Evolutionary conservation across 768 basidiomycete genomes (phyloP), one percentile per base, ranked within the genome.

Genomic region (Macrolepiota albuminosa): DNA sequence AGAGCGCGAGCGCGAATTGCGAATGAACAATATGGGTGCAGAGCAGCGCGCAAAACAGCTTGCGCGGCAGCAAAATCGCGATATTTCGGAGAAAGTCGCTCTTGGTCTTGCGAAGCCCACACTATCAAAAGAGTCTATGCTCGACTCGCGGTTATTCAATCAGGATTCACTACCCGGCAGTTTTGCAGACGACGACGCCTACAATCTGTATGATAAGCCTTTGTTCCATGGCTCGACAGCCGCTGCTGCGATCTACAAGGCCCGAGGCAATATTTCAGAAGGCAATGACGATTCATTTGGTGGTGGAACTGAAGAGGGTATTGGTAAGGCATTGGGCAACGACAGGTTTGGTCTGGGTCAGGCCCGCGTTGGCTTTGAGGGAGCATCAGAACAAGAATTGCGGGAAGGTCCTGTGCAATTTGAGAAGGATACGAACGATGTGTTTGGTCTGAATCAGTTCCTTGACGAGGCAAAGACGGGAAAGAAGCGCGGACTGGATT

Each of bases 161-260:
- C 91, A 95, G 70, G 97, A 99, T 70, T 87, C 91, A 8, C 79
- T 96, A 48, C 81, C 86, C 0, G 81, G 78, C 46, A 83, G 80
- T 57, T 98, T 98, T 73, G 97, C 84, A 36, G 91, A 93, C 64
- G 93, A 96, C 37, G 97, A 98, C 55, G 81, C 84, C n/a, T 98
- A 98, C 75, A 91, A 87, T 66, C 75, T 99, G 31, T 98, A 98
- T 75, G 97, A 99, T 71, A 85, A 86, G 53, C 95, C 96, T 3
- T 78, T 99, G 53, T 99, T 99, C 84, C 90, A 94, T 67, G 96
- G 97, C 1, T 96, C 95, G 2, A 87, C 89, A 4, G 96, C 96
- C 18, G 95, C 93, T 0, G 94, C 96, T n/a, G 97, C 97, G n/a
- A 99, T 99, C 66, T 99, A 99, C 81, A 96, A 95, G 73, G 93